Base-by-base conservation (phyloP, 495 filamentous ascomycete genomes). In the Thozetella sp. region DNA sequence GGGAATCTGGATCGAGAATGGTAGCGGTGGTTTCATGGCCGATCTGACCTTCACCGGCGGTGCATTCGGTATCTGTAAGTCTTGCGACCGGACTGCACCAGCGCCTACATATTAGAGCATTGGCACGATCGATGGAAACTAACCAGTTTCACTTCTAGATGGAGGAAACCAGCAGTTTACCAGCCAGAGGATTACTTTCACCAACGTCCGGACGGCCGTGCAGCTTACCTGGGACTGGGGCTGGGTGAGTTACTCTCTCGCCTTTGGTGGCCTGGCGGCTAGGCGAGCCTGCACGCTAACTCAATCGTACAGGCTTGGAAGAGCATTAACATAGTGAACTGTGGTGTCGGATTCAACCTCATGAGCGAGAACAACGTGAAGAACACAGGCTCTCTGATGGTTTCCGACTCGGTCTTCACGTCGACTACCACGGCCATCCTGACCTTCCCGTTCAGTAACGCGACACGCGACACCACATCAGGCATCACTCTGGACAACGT, bases 1-100 rank as follows among this genome's bases (percentile, higher is more conserved):
- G 46, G 88, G 87, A 65, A 83, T 90, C 61, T 90, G 52, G 77
- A 87, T 89, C 83, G 89, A 92, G 68, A 91, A 91, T 59, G 43
- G 43, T 19, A 48, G 43, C 20, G 43, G 43, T 3, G 43, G 43
- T n/a, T 20, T 13, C 43, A 48, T 89, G 89, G 74, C 76, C 27
- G 87, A 90, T 61, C 68, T 92, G 17, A 79, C 77, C 43, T 89
- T 90, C 72, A 85, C 84, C 43, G 88, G 88, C 50, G 89, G 88
- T 54, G 76, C 79, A 60, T 83, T 86, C 62, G 85, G 85, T 4
- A 75, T 48, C 9, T 48, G 43, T 48, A 19, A 48, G 43, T 37
- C 15, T 6, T 37, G 6, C 15, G 6, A 6, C 30, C 30, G 20
- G n/a, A 48, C 12, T 10, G 6, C 11, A 11, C 43, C 9, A 10